Evolutionary conservation across 2,329 filamentous ascomycete genomes (phyloP), one percentile per base, ranked within the genome.

Genomic region (Fusarium aywerte): DNA sequence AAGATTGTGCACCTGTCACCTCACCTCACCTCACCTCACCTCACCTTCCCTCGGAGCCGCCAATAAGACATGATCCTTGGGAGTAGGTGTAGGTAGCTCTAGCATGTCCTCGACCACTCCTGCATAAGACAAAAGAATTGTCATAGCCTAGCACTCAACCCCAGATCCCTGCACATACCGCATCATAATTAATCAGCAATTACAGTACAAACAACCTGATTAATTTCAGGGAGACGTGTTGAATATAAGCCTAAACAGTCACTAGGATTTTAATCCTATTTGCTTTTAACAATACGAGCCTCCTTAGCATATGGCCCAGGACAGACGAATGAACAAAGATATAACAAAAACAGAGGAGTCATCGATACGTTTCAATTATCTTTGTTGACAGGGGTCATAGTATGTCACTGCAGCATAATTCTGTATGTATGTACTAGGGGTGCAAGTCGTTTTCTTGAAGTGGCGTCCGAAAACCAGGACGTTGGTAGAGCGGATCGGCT

Each of bases 391-490:
- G 15, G 38, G 18, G 13, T 23, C 23, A 10, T 9, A 25, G 12
- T 20, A 23, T 15, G 16, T 16, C 39, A 25, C 10, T 40, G 10
- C 39, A n/a, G n/a, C 16, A 27, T 10, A 20, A 27, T 29, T 16
- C 21, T 42, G 10, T 18, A n/a, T 29, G 12, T 27, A 11, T 23
- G 11, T 7, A 43, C 10, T 18, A 55, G 25, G 23, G 20, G 20
- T 53, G 27, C 33, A 39, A 45, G 51, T 48, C 38, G 32, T 8
- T 35, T 35, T 35, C 35, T 32, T 27, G 20, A n/a, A 39, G 39
- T 45, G 36, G 47, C 51, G 35, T 35, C 56, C 47, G 20, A 62
- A 60, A 65, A 44, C 65, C 65, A 62, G 60, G 65, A 32, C 42
- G 23, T 54, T 45, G 60, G 58, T 67, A 67, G 45, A 47, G 35